phyloP scores from a whole-genome alignment of 352 stramenopile genomes.

The Phytophthora rubi region DNA sequence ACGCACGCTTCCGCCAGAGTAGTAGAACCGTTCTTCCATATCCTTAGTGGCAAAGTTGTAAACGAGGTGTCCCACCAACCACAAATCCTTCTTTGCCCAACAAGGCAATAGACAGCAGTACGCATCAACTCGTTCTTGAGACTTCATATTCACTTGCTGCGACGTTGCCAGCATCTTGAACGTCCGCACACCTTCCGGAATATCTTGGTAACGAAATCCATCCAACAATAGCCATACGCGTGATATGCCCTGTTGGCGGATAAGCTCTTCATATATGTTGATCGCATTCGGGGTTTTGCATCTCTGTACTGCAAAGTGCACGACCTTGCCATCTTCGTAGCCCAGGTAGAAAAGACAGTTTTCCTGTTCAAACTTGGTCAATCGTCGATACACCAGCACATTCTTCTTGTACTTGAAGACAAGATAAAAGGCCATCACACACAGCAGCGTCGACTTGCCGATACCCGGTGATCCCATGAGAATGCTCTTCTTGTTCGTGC shows the following conservation, averaged over 20 bases:
- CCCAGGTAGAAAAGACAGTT: too few relatives aligned
- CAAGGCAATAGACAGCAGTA: slow-evolving; percentile 25
- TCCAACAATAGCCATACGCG: slow-evolving; percentile 10
- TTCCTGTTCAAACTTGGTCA: too few relatives aligned
- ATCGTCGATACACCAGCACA: too few relatives aligned
- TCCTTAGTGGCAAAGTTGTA: slow-evolving; percentile 1
- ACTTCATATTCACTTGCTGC: slow-evolving; percentile 27
- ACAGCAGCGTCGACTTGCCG: too few relatives aligned
- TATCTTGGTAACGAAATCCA: slow-evolving; percentile 8
- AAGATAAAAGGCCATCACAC: too few relatives aligned
- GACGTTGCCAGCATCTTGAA: slow-evolving; percentile 36
- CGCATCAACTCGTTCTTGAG: slow-evolving; percentile 6
- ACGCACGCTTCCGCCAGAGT: slow-evolving; percentile 22
- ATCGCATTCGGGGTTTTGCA: too few relatives aligned
- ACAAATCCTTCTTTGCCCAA: slow-evolving; percentile 18
- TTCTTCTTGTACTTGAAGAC: too few relatives aligned
- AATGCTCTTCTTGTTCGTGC: background rate
- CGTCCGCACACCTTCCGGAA: slow-evolving; percentile 7
- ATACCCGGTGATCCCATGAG: background rate
- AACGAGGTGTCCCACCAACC: background rate
- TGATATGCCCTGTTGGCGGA: too few relatives aligned
- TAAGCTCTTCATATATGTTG: too few relatives aligned
- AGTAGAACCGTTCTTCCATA: slow-evolving; percentile 21
- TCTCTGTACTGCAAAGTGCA: too few relatives aligned
- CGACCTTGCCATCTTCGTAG: too few relatives aligned